Conservation (phyloP, 805 yeast species). For the Candida dajiaensis region DNA sequence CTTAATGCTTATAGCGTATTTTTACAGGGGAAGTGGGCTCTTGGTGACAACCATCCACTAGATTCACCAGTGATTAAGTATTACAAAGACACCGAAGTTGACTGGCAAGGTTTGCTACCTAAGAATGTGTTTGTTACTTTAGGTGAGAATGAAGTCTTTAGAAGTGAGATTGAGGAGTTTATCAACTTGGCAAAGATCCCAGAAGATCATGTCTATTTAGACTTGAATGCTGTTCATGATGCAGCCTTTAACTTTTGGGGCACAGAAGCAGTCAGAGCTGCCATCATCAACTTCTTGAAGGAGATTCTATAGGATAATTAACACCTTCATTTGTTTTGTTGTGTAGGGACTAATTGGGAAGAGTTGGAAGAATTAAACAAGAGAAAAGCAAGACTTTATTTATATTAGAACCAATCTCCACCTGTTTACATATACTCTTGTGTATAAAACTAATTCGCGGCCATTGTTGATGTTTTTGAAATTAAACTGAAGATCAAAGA, state of each 20-base stretch:
- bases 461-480: not conserved
- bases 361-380: too few species aligned
- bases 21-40: conserved; percentile 2
- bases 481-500: not conserved
- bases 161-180: conserved; percentile 7
- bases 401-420: too few species aligned
- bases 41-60: not conserved
- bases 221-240: conserved; percentile 5
- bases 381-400: too few species aligned
- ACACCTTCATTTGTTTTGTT: too few species aligned
- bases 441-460: not conserved
- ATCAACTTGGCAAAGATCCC: not conserved
- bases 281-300: not conserved
- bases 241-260: not conserved
- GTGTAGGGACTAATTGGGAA: too few species aligned
- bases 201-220: not conserved
- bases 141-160: conserved; percentile 11
- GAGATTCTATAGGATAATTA: not conserved
- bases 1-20: not conserved
- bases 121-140: conserved; percentile 2
- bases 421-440: too few species aligned
- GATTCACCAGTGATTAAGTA: conserved; percentile 3
- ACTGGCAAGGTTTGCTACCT: conserved; percentile 9
- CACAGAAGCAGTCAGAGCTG: not conserved
- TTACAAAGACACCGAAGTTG: conserved; percentile 6